phyloP scores from a whole-genome alignment of 768 basidiomycete species.

The Suillus decipiens region DNA sequence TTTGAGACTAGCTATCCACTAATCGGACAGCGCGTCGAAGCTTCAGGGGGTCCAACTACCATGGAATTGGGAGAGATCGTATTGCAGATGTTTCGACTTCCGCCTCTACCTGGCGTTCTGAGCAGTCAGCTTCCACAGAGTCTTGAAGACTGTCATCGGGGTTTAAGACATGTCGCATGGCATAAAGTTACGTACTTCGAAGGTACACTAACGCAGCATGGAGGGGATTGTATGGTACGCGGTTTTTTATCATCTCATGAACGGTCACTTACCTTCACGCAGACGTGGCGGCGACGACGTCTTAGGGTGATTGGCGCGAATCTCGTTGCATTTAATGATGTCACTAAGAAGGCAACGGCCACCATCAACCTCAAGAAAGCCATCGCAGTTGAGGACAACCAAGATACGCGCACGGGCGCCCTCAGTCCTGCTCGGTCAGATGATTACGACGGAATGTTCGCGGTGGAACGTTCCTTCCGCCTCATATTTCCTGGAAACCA shows the following conservation, averaged over 20 bases:
- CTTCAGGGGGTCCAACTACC: conserved; percentile 52
- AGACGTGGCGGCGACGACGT: conserved; percentile 84
- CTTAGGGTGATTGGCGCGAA: conserved; percentile 85
- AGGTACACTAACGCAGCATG: conserved; percentile 88
- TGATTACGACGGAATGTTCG: conserved; percentile 64
- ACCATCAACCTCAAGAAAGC: conserved; percentile 93
- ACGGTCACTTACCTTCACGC: conserved; percentile 4
- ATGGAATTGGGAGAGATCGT: conserved; percentile 87
- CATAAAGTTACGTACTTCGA: conserved; percentile 94
- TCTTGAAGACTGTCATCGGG: conserved; percentile 88
- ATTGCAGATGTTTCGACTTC: conserved; percentile 88
- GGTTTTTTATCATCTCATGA: not conserved
- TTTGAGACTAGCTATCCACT: conserved; percentile 84
- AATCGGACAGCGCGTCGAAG: conserved; percentile 71
- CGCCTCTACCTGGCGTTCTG: conserved; percentile 81
- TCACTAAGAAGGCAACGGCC: conserved; percentile 86
- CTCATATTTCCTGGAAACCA: conserved; percentile 76
- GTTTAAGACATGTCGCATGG: conserved; percentile 88
- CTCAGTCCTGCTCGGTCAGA: conserved; percentile 49
- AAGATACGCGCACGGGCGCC: conserved; percentile 51
- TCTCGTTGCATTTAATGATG: conserved; percentile 88
- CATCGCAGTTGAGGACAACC: conserved; percentile 73
- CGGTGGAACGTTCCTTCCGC: conserved; percentile 83
- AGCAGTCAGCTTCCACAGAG: conserved; percentile 84
- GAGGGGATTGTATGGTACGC: conserved; percentile 89